Evolutionary conservation across 441 rosid species (phyloP), one percentile per base, ranked within the genome.

Genomic region (Erysimum cheiri): DNA sequence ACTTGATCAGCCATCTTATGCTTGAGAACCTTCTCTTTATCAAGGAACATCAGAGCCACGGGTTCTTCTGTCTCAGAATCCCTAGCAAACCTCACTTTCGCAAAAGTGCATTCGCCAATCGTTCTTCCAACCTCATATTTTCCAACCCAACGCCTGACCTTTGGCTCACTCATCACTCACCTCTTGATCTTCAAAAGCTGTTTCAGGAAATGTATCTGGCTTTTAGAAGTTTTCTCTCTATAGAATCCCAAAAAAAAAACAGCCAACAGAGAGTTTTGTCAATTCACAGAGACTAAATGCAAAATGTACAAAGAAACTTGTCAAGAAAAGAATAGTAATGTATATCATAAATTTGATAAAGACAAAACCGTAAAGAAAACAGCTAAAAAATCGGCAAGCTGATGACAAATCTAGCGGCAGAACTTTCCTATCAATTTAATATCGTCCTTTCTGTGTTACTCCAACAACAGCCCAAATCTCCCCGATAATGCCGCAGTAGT

Each of bases 1-100:
- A 92, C 99, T 85, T 88, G 97, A 60, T 80, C 85, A 69, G 85
- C 87, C 97, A 95, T 89, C 63, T 88, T 89, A 71, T 85, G 89
- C 66, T 85, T 92, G 43, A 95, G 85, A 69, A 95, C 80, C 58
- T 89, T 90, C 19, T 95, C 96, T 75, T 95, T 95, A 32, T 95
- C 93, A 8, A 95, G 89, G 72, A 95, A 87, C 81, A 87, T 90
- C 39, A 95, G 83, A 8, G 98, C 88, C 3, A 95, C 95, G 9
- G 88, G 60, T 29, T 92, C 91, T 15, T 83, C 89, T 0, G 90
- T 88, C 77, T 87, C 91, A 2, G 53, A 8, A 47, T 90, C 84
- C 77, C 82, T 77, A 13, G 97, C 97, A 63, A 79, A 80, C 86
- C 89, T 90, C 62, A 92, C 90, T 86, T 87, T 92, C 0, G 95